A percentile compares a stretch with the other conserved stretches of the same genome.
Conservation (phyloP, 2,329 filamentous ascomycete species). For the Cladosporium oxysporum region DNA sequence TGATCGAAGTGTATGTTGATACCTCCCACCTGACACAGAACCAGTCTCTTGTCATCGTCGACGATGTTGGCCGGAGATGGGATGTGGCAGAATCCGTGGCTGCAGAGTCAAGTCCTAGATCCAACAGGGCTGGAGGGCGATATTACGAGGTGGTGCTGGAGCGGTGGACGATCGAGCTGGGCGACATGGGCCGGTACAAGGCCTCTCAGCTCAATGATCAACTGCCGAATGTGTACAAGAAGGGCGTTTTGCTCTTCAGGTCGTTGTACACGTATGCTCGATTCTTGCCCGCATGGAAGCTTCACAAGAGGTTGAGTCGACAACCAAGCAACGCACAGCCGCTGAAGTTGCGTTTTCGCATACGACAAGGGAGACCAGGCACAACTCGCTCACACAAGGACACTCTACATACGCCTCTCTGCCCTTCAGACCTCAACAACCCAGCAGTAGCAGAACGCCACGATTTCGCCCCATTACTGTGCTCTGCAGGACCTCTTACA, state of each 20-base stretch:
- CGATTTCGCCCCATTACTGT: conserved; percentile 79
- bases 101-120: conserved; percentile 45
- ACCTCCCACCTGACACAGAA: conserved; percentile 70
- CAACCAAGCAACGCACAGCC: conserved; percentile 61
- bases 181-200: conserved; percentile 60
- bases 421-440: conserved; percentile 58
- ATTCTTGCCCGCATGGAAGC: conserved; percentile 83
- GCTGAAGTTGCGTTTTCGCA: conserved; percentile 77
- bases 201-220: conserved; percentile 56
- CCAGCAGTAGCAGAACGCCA: conserved; percentile 64
- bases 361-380: conserved; percentile 61
- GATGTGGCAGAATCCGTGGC: conserved; percentile 83
- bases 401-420: conserved; percentile 69
- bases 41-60: conserved; percentile 83
- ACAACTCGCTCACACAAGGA: conserved; percentile 58
- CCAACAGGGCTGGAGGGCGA: conserved; percentile 23
- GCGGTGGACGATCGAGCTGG: conserved; percentile 84
- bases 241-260: conserved; percentile 91
- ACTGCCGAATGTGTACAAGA: conserved; percentile 92
- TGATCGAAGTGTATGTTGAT: conserved; percentile 82
- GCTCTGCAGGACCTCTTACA: conserved; percentile 80
- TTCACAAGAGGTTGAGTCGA: conserved; percentile 73
- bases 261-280: conserved; percentile 81
- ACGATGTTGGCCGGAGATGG: conserved; percentile 89
- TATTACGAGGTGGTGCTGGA: conserved; percentile 74